Evolutionary conservation across 2,329 filamentous ascomycete species (phyloP).

Genomic region (Fusarium odoratissimum): DNA sequence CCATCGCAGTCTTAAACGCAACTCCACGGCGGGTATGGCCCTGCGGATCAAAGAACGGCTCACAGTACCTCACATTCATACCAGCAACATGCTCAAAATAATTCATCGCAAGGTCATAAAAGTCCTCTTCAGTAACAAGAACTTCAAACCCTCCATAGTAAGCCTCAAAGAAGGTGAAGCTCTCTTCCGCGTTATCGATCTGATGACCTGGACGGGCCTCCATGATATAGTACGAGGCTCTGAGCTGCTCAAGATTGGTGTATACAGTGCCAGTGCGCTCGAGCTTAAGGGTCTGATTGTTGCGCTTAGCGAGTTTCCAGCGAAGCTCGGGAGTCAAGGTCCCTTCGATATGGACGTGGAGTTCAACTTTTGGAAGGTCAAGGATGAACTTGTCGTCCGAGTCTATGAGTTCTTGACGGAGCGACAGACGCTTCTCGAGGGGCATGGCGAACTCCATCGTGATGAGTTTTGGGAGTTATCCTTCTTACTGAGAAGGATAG

Average conservation of each 20-base stretch:
- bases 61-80: conserved; percentile 76
- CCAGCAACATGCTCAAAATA: conserved; percentile 73
- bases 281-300: conserved; percentile 61
- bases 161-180: conserved; percentile 71
- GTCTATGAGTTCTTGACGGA: conserved; percentile 9
- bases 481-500: too few species aligned
- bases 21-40: conserved; percentile 74
- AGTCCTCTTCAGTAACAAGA: conserved; percentile 71
- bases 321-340: conserved; percentile 74
- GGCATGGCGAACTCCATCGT: conserved; percentile 18
- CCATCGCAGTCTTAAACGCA: conserved; percentile 68
- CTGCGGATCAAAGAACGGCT: conserved; percentile 84
- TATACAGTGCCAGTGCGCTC: conserved; percentile 19
- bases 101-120: conserved; percentile 75
- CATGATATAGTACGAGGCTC: conserved; percentile 31
- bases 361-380: conserved; percentile 24
- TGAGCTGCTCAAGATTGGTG: conserved; percentile 14
- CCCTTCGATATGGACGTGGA: conserved; percentile 74
- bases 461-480: fast-evolving
- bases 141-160: conserved; percentile 83
- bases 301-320: conserved; percentile 73
- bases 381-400: conserved; percentile 20
- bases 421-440: conserved; percentile 13
- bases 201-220: conserved; percentile 45
- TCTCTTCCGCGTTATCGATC: conserved; percentile 32